phyloP scores from a whole-genome alignment of 78 protist species.

The Diacronema lutheri region DNA sequence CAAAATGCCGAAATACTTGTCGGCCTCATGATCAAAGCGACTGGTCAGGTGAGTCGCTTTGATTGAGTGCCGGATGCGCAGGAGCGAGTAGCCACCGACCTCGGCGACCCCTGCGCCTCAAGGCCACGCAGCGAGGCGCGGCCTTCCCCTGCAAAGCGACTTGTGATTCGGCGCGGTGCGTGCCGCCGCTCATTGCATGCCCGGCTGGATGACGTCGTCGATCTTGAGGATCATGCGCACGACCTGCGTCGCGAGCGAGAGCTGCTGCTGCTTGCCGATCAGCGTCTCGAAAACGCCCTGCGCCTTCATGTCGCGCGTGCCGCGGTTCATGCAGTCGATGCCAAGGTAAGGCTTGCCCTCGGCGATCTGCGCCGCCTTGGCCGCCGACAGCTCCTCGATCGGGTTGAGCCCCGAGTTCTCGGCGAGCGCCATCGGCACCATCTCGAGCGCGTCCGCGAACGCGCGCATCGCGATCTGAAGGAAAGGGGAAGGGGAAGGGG shows the following conservation, averaged over 20 bases:
- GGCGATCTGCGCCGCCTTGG: constrained; percentile 81
- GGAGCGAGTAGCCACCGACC: too few relatives aligned
- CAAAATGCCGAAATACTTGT: too few relatives aligned
- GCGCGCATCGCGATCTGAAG: constrained; percentile 96
- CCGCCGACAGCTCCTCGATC: constrained; percentile 80
- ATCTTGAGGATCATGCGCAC: constrained; percentile 99
- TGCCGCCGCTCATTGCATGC: too few relatives aligned
- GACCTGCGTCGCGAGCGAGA: constrained; percentile 96
- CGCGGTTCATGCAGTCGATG: constrained; percentile 84
- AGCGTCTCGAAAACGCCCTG: constrained; percentile 87
- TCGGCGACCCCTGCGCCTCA: too few relatives aligned
- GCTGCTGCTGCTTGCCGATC: constrained; percentile 94
- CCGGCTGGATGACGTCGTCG: constrained; percentile 89
- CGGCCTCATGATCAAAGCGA: too few relatives aligned
- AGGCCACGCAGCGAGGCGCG: too few relatives aligned
- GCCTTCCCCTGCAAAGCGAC: too few relatives aligned
- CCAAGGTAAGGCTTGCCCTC: constrained; percentile 87
- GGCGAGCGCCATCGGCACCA: constrained; percentile 97
- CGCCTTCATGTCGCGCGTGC: constrained; percentile 54
- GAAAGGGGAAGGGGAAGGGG: too few relatives aligned
- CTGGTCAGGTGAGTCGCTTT: too few relatives aligned
- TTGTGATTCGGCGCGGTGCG: too few relatives aligned
- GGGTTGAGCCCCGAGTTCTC: constrained; percentile 89
- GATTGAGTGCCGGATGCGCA: too few relatives aligned
- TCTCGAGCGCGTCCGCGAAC: constrained; percentile 98